Evolutionary conservation across 164 flowering plant genomes (phyloP).

Genomic region (Vitis rupestris): DNA sequence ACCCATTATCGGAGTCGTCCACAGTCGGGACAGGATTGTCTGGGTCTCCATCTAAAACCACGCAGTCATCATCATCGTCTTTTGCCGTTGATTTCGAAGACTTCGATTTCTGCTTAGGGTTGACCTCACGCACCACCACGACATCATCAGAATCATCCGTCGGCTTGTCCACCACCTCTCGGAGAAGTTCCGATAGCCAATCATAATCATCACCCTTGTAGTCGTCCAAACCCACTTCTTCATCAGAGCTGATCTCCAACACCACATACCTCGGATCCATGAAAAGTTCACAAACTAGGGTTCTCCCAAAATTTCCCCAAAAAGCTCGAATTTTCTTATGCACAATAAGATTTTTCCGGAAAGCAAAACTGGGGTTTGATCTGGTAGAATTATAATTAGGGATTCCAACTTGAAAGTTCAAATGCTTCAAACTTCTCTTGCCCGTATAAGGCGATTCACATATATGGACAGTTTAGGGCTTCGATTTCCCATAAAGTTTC

Average conservation of each 20-base stretch:
- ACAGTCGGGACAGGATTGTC: constrained; percentile 37
- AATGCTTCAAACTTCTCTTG: too few relatives aligned
- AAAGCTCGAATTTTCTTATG: not conserved
- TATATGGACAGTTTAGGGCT: not conserved
- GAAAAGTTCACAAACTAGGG: constrained; percentile 5
- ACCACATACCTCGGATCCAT: constrained; percentile 23
- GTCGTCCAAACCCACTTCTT: constrained; percentile 27
- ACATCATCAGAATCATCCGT: constrained; percentile 43
- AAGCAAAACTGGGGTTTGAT: too few relatives aligned
- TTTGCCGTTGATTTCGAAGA: constrained; percentile 7
- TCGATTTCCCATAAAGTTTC: not conserved
- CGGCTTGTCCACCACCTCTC: constrained; percentile 7
- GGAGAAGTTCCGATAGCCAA: constrained; percentile 44
- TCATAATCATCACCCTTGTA: constrained; percentile 21
- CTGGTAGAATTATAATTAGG: too few relatives aligned
- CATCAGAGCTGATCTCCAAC: constrained; percentile 52
- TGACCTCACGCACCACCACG: constrained; percentile 37
- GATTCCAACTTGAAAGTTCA: too few relatives aligned
- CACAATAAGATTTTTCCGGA: too few relatives aligned
- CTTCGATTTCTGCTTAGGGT: constrained; percentile 14
- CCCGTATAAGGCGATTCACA: not conserved
- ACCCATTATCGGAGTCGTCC: constrained; percentile 23
- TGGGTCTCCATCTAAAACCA: constrained; percentile 75
- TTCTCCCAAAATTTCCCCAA: not conserved
- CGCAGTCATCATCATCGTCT: constrained; percentile 44